These are phyloP conservation scores for Leptographium wingfieldii DNA, from an alignment of 2,329 filamentous ascomycete genomes.

Conservation along the genomic window DNA sequence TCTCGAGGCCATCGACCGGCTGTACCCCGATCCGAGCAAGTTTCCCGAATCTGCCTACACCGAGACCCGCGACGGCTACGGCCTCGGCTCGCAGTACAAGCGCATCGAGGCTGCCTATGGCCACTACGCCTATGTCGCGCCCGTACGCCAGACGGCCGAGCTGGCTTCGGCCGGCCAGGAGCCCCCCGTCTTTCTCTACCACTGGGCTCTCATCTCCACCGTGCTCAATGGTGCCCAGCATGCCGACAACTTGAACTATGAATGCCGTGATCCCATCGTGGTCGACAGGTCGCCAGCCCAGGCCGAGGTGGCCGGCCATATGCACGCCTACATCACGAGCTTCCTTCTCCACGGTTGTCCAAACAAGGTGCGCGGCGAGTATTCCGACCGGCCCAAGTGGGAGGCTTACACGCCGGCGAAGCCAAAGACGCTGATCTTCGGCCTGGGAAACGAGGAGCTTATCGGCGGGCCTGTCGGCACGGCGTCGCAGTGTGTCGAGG, in stretches of 20 bases:
- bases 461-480: conserved; percentile 26
- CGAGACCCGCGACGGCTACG: conserved; percentile 19
- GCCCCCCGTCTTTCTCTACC: conserved; percentile 38
- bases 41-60: conserved; percentile 22
- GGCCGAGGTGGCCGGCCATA: conserved; percentile 25
- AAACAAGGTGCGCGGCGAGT: not conserved
- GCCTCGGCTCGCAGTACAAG: conserved; percentile 31
- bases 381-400: not conserved
- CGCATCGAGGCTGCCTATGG: conserved; percentile 41
- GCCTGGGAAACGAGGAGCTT: conserved; percentile 32
- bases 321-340: conserved; percentile 35
- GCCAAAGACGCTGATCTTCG: conserved; percentile 27
- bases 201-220: conserved; percentile 36
- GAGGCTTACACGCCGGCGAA: not conserved
- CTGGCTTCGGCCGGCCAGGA: not conserved
- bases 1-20: conserved; percentile 20
- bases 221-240: conserved; percentile 32
- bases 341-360: conserved; percentile 31
- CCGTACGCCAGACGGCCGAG: conserved; percentile 35
- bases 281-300: conserved; percentile 24
- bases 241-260: conserved; percentile 35
- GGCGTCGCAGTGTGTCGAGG: conserved; percentile 24
- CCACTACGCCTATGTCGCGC: conserved; percentile 39
- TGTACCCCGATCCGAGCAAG: conserved; percentile 27
- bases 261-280: conserved; percentile 25